A percentile compares a stretch with the other conserved stretches of the same genome.
Conservation (phyloP, 306 rosid genomes). For the Dicorynia guianensis region DNA sequence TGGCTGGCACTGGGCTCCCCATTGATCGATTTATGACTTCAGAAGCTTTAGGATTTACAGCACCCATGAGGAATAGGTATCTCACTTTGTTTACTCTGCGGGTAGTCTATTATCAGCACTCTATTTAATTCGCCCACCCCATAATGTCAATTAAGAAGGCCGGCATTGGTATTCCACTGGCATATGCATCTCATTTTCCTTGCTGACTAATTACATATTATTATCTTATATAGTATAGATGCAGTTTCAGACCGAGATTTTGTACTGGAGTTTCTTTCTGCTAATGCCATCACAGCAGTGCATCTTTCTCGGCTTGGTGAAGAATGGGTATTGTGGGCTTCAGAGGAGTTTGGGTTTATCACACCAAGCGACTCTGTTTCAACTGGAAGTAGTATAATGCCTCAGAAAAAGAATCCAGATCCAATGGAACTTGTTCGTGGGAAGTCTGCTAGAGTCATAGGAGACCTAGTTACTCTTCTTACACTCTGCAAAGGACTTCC, state of each 20-base stretch:
- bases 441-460: constrained; percentile 91
- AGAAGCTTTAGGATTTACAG: constrained; percentile 78
- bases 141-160: constrained; percentile 5
- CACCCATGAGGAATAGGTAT: constrained; percentile 95
- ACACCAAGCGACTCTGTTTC: constrained; percentile 94
- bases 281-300: constrained; percentile 83
- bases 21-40: constrained; percentile 98
- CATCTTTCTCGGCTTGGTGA: constrained; percentile 99
- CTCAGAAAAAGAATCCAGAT: constrained; percentile 98
- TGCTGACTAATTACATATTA: constrained; percentile 32
- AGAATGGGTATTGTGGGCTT: constrained; percentile 99
- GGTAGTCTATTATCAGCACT: not conserved
- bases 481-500: constrained; percentile 98
- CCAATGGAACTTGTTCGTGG: constrained; percentile 99
- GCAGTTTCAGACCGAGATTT: constrained; percentile 99
- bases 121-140: too few relatives aligned
- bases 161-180: constrained; percentile 19
- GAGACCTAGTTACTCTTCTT: constrained; percentile 88
- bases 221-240: constrained; percentile 69
- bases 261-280: constrained; percentile 87
- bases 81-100: constrained; percentile 16
- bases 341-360: constrained; percentile 95
- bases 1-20: constrained; percentile 99
- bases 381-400: constrained; percentile 98
- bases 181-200: not conserved